Evolutionary conservation across 2,329 filamentous ascomycete genomes (phyloP).

Genomic region (Phialophora expanda): DNA sequence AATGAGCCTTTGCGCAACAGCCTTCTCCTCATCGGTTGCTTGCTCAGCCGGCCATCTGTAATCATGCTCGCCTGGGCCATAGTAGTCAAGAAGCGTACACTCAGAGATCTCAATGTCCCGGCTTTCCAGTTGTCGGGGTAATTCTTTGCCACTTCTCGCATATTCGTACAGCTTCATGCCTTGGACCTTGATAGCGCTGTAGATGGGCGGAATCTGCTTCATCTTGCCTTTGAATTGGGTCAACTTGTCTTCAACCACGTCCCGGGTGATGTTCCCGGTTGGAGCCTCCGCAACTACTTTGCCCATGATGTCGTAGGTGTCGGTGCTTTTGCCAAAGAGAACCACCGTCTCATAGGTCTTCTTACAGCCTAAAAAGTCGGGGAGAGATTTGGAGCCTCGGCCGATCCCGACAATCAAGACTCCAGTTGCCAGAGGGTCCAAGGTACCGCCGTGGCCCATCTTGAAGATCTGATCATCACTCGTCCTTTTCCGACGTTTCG

Average conservation of each 20-base stretch:
- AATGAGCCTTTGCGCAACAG: conserved; percentile 72
- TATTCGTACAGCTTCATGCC: conserved; percentile 97
- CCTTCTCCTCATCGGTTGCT: conserved; percentile 74
- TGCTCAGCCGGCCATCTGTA: conserved; percentile 81
- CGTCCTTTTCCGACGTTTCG: conserved; percentile 57
- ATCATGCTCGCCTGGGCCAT: conserved; percentile 78
- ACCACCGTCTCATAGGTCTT: conserved; percentile 92
- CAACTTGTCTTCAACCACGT: conserved; percentile 77
- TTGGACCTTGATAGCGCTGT: conserved; percentile 88
- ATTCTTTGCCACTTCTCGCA: conserved; percentile 82
- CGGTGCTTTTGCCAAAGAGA: conserved; percentile 88
- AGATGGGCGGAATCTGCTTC: conserved; percentile 88
- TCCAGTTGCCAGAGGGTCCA: conserved; percentile 92
- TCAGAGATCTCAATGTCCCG: conserved; percentile 78
- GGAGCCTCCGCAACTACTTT: conserved; percentile 74
- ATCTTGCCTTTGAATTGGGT: conserved; percentile 78
- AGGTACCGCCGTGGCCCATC: conserved; percentile 92
- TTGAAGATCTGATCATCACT: conserved; percentile 75
- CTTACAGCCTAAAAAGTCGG: conserved; percentile 80
- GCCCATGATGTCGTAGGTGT: conserved; percentile 86
- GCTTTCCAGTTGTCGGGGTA: conserved; percentile 82
- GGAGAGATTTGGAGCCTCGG: conserved; percentile 80
- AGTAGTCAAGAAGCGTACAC: conserved; percentile 81
- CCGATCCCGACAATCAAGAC: conserved; percentile 89
- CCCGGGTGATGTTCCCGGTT: conserved; percentile 74